Base-by-base conservation (phyloP, 805 yeast species). In the Scheffersomyces ergatensis region DNA sequence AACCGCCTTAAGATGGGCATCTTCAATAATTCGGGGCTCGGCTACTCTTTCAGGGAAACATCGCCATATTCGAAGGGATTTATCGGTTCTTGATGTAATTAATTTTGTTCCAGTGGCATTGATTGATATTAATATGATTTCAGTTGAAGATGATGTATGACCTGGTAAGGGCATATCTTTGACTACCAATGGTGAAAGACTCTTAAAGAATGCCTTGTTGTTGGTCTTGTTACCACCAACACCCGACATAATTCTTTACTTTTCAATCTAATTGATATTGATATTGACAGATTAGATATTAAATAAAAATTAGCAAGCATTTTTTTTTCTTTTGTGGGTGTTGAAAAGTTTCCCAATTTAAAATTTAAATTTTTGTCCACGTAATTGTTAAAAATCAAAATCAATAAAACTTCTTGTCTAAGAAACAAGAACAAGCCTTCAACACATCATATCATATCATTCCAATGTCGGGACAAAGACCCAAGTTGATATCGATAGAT, bases 401-500 rank as follows among this genome's bases (percentile, higher is more conserved):
- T 21, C 24, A 21, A 21, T 21, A 21, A 21, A 21, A 15, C 34
- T 5, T 7, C 19, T 16, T 32, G 8, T 5, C 16, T 14, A 12
- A 30, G 14, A 13, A 30, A 30, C 33, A 13, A 8, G 14, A 13
- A 8, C 33, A 13, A 8, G 11, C 9, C 24, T 21, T 21, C 24
- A 21, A 21, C 24, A n/a, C n/a, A n/a, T n/a, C 18, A 13, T n/a
- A n/a, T n/a, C n/a, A n/a, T n/a, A n/a, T n/a, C n/a, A n/a, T n/a
- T n/a, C n/a, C n/a, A 7, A 44, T 44, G 47, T 45, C 44, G 12
- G 38, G 43, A 8, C 37, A 34, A 23, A 61, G 65, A 44, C 73
- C 73, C 20, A 60, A 49, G 45, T 62, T 82, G 48, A 58, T 86
- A 36, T 78, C 83, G 33, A 67, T 86, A 44, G 98, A 90, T 63